Evolutionary conservation across 768 basidiomycete genomes (phyloP), one percentile per base, ranked within the genome.

Genomic region (Kwoniella mangroviensis): DNA sequence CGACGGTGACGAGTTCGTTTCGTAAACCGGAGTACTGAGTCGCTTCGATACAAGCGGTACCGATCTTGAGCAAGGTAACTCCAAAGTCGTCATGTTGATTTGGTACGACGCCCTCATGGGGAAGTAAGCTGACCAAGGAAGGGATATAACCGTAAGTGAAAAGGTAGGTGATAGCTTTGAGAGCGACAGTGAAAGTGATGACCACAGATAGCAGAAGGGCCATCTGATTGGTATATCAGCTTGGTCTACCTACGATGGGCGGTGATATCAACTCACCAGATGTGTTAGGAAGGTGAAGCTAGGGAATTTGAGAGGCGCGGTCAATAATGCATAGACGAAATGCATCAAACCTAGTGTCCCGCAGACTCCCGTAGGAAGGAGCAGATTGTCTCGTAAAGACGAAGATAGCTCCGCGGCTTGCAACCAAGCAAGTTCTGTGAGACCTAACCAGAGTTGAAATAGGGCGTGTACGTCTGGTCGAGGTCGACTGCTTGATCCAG

Each of bases 131-230:
- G 67, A 58, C 55, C 9, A 78, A 26, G 3, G 75, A 71, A 17
- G 79, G 79, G 53, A 80, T 64, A 53, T 80, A 80, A 13, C 79
- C 79, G 26, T 73, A 71, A n/a, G 79, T 80, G 70, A 78, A 80
- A 22, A 80, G 21, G 22, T 72, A 73, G 13, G 75, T 78, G 71
- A 77, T 59, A 5, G 72, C 77, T 52, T 75, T 78, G 66, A 78
- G 65, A 5, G 75, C 21, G 21, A 73, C 34, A 19, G 77, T 72
- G 55, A 72, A 71, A 42, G 63, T 34, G 52, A 80, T 77, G 65
- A 80, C 73, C 55, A 72, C 65, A 6, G 68, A 62, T 2, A 80
- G 69, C 55, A 78, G 65, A 4, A 80, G 70, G 1, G 79, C 79
- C 70, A 80, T 72, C 77, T 76, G 54, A 26, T 26, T 28, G 28